Evolutionary conservation across 129 eudicot species (phyloP), one percentile per base, ranked within the genome.

Genomic region (Solidago caesia): DNA sequence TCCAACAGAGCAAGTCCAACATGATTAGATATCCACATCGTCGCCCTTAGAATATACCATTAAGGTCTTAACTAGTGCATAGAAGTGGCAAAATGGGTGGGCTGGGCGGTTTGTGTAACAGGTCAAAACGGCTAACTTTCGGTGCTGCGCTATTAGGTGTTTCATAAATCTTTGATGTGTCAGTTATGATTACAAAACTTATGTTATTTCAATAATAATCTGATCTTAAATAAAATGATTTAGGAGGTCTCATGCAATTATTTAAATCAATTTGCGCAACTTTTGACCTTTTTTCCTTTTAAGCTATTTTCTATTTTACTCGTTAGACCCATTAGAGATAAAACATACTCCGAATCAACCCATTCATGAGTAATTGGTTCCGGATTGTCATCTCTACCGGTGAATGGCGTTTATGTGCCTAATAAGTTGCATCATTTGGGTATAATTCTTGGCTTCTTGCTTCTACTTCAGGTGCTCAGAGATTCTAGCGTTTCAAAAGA

Each of bases 401-500:
- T 12, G 6, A 0, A 63, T 47, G 61, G 8, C 5, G 7, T 46
- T 44, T 61, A 33, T 47, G 68, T 48, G 43, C 41, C 16, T 4
- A 14, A 14, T 52, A 52, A 52, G 58, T 12, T 46, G 43, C 55
- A 51, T 49, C 51, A 57, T 72, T 57, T 44, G 5, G 7, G 7
- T 11, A 61, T 60, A 46, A 47, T 27, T 53, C 7, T 46, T 5
- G 7, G 7, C 11, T 68, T 59, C 7, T 29, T 56, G 75, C 25
- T 66, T 44, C 66, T 66, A 4, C 44, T 75, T 75, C 74, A 85
- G 94, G 94, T 91, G 77, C 88, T 91, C 47, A 85, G 62, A 79
- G 94, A 90, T 74, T 72, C 86, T 46, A 87, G 71, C 49, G 88
- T 78, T 71, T 75, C 94, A 16, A 88, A 80, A 87, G 94, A 88